These are phyloP conservation scores for Sugiyamaella chiloensis DNA, from an alignment of 805 yeast genomes.

Conservation along the genomic window DNA sequence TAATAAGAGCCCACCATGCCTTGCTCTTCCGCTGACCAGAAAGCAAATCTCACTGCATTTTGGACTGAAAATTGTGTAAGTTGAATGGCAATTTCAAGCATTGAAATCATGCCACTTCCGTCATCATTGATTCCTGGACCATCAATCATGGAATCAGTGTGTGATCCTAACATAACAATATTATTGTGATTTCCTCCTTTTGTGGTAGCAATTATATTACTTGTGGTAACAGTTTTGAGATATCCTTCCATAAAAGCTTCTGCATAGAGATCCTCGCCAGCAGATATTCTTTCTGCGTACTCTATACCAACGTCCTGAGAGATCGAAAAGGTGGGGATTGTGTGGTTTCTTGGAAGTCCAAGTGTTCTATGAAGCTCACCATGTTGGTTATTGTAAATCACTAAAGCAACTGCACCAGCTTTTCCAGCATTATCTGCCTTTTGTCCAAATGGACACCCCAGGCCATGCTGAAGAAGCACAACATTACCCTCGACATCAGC, in stretches of 20 bases:
- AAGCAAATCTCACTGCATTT: constrained; percentile 90
- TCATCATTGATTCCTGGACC: constrained; percentile 98
- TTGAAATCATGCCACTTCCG: constrained; percentile 85
- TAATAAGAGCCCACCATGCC: constrained; percentile 84
- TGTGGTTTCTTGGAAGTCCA: constrained; percentile 59
- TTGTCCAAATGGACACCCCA: constrained; percentile 72
- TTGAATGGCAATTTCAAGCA: constrained; percentile 79
- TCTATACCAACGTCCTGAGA: constrained; percentile 53
- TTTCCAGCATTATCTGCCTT: constrained; percentile 75
- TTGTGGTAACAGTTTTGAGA: constrained; percentile 60
- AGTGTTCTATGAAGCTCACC: constrained; percentile 56
- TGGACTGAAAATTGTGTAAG: constrained; percentile 71
- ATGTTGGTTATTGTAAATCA: constrained; percentile 67
- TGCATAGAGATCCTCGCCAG: constrained; percentile 32
- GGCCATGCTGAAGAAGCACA: constrained; percentile 77
- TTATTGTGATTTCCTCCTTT: constrained; percentile 78
- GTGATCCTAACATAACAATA: constrained; percentile 88
- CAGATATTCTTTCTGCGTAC: constrained; percentile 38
- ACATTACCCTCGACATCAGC: constrained; percentile 42
- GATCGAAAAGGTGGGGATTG: constrained; percentile 71
- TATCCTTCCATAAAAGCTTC: constrained; percentile 64
- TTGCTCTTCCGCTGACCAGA: constrained; percentile 99
- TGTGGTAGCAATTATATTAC: constrained; percentile 84
- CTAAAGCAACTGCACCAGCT: constrained; percentile 70
- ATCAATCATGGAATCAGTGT: constrained; percentile 82